Conservation (phyloP, 2,329 filamentous ascomycete species). For the Hortaea werneckii region DNA sequence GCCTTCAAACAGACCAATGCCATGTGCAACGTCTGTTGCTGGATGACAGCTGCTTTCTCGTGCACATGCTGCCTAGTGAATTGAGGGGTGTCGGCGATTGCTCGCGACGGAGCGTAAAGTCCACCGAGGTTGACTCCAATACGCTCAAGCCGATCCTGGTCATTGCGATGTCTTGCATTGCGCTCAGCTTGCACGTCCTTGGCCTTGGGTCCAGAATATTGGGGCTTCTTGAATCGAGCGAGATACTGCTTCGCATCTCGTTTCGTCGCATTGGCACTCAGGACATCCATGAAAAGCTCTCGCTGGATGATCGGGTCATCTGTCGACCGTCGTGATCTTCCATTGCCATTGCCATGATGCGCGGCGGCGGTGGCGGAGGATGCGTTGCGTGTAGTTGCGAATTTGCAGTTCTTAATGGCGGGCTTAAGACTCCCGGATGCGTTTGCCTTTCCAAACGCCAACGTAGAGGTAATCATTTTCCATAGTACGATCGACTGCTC, state of each 20-base stretch:
- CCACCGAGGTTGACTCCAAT: conserved; percentile 51
- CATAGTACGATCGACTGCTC: conserved; percentile 10
- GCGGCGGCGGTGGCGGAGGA: not conserved
- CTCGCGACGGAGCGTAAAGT: conserved; percentile 48
- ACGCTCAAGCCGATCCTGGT: conserved; percentile 24
- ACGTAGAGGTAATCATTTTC: conserved; percentile 29
- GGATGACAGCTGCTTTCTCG: conserved; percentile 20
- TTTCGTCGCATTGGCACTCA: conserved; percentile 83
- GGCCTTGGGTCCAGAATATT: conserved; percentile 30
- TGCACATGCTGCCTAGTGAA: conserved; percentile 43
- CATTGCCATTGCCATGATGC: conserved; percentile 7
- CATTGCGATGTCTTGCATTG: conserved; percentile 14
- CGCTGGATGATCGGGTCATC: conserved; percentile 19
- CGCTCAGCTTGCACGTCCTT: conserved; percentile 12
- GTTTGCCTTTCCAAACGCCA: conserved; percentile 26
- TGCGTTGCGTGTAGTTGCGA: not conserved
- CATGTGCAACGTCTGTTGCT: conserved; percentile 52
- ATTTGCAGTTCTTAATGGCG: not conserved
- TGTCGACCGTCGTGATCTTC: conserved; percentile 10
- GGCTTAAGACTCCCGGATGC: conserved; percentile 18
- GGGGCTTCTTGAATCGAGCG: conserved; percentile 60
- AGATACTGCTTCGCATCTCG: conserved; percentile 88
- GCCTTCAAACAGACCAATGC: conserved; percentile 76
- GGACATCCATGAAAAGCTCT: conserved; percentile 74
- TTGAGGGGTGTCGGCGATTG: conserved; percentile 49